Evolutionary conservation across 768 basidiomycete genomes (phyloP).

Genomic region (Lactarius trivialis): DNA sequence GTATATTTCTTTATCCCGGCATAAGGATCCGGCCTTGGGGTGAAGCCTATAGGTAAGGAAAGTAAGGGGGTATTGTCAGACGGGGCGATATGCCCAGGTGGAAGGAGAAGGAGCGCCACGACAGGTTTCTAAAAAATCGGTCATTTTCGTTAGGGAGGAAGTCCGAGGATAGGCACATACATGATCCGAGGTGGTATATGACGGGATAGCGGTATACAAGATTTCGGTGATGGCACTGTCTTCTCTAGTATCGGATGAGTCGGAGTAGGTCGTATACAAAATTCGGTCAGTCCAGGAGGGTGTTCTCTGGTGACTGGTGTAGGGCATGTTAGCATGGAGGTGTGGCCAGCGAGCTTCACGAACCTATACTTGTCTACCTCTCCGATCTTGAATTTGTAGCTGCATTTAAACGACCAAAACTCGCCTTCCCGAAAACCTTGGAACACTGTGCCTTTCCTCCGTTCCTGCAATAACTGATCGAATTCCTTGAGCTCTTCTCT

Average conservation of each 20-base stretch:
- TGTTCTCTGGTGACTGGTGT: constrained; percentile 52
- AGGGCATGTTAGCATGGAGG: constrained; percentile 8
- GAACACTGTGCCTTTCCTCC: constrained; percentile 57
- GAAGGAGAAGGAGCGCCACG: constrained; percentile 62
- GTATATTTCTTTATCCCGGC: constrained; percentile 52
- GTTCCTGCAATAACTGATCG: constrained; percentile 65
- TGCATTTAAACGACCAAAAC: constrained; percentile 82
- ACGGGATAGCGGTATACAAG: constrained; percentile 73
- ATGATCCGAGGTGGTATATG: constrained; percentile 88
- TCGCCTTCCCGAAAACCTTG: constrained; percentile 77
- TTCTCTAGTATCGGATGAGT: constrained; percentile 47
- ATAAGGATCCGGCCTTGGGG: constrained; percentile 47
- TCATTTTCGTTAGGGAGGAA: constrained; percentile 1
- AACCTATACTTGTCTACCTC: constrained; percentile 80
- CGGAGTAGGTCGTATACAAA: constrained; percentile 71
- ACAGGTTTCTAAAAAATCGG: constrained; percentile 68
- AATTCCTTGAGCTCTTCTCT: constrained; percentile 60
- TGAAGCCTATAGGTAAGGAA: constrained; percentile 44
- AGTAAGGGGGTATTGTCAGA: constrained; percentile 36
- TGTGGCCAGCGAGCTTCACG: constrained; percentile 22
- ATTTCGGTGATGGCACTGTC: constrained; percentile 54
- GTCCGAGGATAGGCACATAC: constrained; percentile 36
- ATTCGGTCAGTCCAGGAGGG: constrained; percentile 95
- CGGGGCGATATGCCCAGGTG: constrained; percentile 32
- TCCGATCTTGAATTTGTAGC: constrained; percentile 81